Evolutionary conservation across 352 stramenopile genomes (phyloP), one percentile per base, ranked within the genome.

Genomic region (Globisporangium ultimum): DNA sequence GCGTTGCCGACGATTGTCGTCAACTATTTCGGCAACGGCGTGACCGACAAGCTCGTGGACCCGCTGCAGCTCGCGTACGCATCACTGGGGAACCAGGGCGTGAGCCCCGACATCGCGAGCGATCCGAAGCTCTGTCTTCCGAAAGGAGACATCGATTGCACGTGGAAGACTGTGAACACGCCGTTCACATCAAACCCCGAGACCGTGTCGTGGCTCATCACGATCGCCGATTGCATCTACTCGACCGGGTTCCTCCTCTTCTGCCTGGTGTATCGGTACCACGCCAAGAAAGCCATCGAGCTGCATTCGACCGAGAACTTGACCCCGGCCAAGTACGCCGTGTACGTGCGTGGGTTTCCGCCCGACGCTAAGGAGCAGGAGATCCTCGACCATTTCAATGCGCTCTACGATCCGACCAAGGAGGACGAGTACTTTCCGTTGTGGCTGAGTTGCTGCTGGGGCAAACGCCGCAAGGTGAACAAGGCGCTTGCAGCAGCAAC

Each of bases 31-130:
- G 85, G 83, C 17, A 53, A 94, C 43, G 85, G 85, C 0, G 61
- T 94, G 36, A 90, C 75, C 3, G 58, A 67, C 36, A 87, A 78
- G 15, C 80, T 88, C 61, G 76, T 75, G 3, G 85, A 94, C 63
- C 85, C 80, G 32, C 56, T 94, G 18, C 63, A 87, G 40, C 57
- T 94, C 2, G 84, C 76, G 13, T 91, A 91, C 48, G 63, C 80
- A 17, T 94, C 85, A 1, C 62, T 94, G 4, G 85, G 83, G 4
- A 94, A 94, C 53, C 65, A 94, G 68, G 85, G 85, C 18, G 79
- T 94, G 14, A 85, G 79, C 47, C 59, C 71, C 0, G 83, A 88
- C 10, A 72, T 80, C 42, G 64, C 61, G n/a, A 73, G 55, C 13
- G 74, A 89, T 49, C 58, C 69, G 7, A 36, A 45, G 0, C 2